Evolutionary conservation across 306 rosid genomes (phyloP), one percentile per base, ranked within the genome.

Genomic region (Abrus pulchellus): DNA sequence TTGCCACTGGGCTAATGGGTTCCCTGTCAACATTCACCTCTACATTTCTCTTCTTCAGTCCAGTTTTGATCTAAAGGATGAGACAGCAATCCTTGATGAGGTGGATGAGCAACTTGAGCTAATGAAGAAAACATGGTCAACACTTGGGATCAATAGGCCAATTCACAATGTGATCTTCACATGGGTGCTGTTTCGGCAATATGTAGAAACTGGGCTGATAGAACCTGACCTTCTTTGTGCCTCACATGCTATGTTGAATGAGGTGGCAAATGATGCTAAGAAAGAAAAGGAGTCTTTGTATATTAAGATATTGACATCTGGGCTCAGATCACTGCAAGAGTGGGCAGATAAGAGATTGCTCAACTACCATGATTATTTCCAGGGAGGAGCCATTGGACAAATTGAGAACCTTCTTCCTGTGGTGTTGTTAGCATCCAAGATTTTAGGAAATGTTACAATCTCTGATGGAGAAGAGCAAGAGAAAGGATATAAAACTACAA

Each of bases 1-100:
- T 6, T 95, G 98, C 63, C 96, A 93, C 53, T 95, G 99, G 98
- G 98, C 98, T 5, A 95, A 95, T 68, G 98, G 99, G 5, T 93
- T 68, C 78, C 98, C 99, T 34, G 73, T 95, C 63, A 95, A 93
- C 88, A 38, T 93, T 47, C 92, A 91, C 78, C 77, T 95, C 80
- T 95, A 95, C 32, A 83, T 73, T 6, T 75, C 93, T 33, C 94
- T 95, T 6, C 93, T 95, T 14, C 91, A 88, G 27, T 76, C 98
- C 4, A 80, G 91, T 9, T 95, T 95, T 12, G 96, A 95, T 74
- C 44, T 82, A 6, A 80, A 81, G 50, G 98, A 95, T 4, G 96
- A 93, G 78, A 95, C 98, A 0, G 53, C 72, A 54, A 93, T 95
- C 63, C 93, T 93, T 1, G 99, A 95, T 38, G 98, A 95, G 64